Conservation (phyloP, 257 asterid species). For the Echites panduratus region DNA sequence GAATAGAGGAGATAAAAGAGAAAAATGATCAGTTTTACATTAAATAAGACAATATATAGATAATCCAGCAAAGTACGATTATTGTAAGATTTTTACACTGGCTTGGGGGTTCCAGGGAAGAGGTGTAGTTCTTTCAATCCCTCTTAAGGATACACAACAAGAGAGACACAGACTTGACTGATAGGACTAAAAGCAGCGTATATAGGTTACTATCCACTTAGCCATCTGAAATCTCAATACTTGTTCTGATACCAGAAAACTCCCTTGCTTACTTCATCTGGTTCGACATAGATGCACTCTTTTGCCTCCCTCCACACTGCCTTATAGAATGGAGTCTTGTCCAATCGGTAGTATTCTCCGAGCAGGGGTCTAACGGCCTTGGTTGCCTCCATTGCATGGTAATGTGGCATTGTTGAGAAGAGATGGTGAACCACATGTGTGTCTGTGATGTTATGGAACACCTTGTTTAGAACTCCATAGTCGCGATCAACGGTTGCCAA, state of each 20-base stretch:
- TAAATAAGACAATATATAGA: no score
- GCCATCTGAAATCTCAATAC: conserved; percentile 20
- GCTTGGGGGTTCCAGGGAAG: neutral
- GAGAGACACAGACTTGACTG: no score
- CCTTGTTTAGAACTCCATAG: conserved; percentile 52
- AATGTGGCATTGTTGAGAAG: conserved; percentile 69
- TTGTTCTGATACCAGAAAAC: conserved; percentile 61
- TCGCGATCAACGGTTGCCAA: conserved; percentile 65
- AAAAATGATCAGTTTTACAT: no score
- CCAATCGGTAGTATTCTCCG: conserved; percentile 54
- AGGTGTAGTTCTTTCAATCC: no score
- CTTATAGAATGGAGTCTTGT: conserved; percentile 44
- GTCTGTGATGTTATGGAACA: conserved; percentile 64
- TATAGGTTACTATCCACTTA: neutral
- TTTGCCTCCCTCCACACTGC: conserved; percentile 66
- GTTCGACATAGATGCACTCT: conserved; percentile 57
- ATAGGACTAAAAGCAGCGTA: neutral
- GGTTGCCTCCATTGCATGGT: conserved; percentile 70
- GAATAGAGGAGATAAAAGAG: no score
- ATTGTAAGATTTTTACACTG: conserved; percentile 4
- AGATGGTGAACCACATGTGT: conserved; percentile 69
- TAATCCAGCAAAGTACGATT: no score
- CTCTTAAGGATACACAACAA: no score
- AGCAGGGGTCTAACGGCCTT: conserved; percentile 55
- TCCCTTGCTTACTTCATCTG: conserved; percentile 44